These are phyloP conservation scores for Pilobolus umbonatus DNA, from an alignment of 192 early-diverging fungal species.

Conservation along the genomic window DNA sequence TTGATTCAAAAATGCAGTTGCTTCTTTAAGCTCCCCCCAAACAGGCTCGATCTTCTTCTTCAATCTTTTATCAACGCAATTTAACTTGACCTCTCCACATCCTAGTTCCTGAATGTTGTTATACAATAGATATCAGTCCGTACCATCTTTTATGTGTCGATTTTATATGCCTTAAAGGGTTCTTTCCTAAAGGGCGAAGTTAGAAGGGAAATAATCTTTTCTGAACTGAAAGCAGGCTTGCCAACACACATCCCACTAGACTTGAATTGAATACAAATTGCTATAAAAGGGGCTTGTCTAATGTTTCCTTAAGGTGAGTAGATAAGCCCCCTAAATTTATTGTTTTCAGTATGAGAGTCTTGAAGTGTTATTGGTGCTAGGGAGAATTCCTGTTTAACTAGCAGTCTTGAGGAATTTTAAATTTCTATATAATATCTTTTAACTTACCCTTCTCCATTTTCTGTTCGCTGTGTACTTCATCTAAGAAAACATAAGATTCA, in stretches of 20 bases:
- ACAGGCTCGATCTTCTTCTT: slow-evolving; percentile 10
- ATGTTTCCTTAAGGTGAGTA: slow-evolving; percentile 8
- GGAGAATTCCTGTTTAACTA: slow-evolving; percentile 5
- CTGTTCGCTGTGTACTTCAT: not conserved
- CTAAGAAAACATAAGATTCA: slow-evolving; percentile 1
- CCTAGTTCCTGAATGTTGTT: slow-evolving; percentile 5
- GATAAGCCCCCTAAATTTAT: not conserved
- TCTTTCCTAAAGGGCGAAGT: not conserved
- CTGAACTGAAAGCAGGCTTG: slow-evolving; percentile 8
- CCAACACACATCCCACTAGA: slow-evolving; percentile 3
- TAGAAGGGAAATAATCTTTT: slow-evolving; percentile 4
- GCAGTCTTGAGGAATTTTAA: not conserved
- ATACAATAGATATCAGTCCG: slow-evolving; percentile 1
- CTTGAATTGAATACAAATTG: slow-evolving; percentile 9
- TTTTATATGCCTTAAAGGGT: slow-evolving; percentile 2
- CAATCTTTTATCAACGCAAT: not conserved
- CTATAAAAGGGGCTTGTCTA: slow-evolving; percentile 4
- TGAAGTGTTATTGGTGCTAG: not conserved
- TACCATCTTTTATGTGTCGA: not conserved
- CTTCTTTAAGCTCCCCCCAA: slow-evolving; percentile 3
- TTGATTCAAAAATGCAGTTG: slow-evolving; percentile 11
- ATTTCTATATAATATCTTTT: slow-evolving; percentile 2
- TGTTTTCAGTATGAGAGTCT: slow-evolving; percentile 5
- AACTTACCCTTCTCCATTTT: slow-evolving; percentile 9
- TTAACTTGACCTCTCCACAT: slow-evolving; percentile 8